phyloP scores from a whole-genome alignment of 495 filamentous ascomycete genomes.

The Penicillium canariense region DNA sequence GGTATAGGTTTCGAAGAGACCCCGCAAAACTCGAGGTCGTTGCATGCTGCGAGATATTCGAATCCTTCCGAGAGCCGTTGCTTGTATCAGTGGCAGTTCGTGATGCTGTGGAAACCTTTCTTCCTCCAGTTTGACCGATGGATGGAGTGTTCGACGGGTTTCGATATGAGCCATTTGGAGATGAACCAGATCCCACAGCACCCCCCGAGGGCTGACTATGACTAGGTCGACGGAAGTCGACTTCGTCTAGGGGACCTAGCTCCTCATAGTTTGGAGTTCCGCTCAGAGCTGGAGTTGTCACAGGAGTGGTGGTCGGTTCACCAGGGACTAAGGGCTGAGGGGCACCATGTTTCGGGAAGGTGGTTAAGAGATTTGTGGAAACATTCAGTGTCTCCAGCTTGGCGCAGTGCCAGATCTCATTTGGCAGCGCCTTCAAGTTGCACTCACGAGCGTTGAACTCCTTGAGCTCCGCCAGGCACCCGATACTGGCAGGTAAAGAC shows the following conservation, averaged over 20 bases:
- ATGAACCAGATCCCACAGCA: constrained; percentile 69
- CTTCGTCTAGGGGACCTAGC: constrained; percentile 64
- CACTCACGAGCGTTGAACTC: constrained; percentile 88
- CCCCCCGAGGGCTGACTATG: constrained; percentile 81
- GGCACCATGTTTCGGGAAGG: constrained; percentile 80
- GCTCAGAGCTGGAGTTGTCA: constrained; percentile 49
- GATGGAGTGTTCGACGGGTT: constrained; percentile 81
- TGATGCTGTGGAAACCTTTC: constrained; percentile 83
- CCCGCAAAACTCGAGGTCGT: constrained; percentile 79
- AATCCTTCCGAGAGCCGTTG: constrained; percentile 77
- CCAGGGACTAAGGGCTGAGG: constrained; percentile 57
- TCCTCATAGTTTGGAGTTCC: constrained; percentile 74
- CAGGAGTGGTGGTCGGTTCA: constrained; percentile 49
- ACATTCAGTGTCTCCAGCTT: constrained; percentile 90
- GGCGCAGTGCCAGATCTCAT: constrained; percentile 89
- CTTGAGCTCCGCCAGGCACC: constrained; percentile 76
- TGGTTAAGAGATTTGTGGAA: constrained; percentile 86
- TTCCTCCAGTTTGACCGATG: constrained; percentile 62
- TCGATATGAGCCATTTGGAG: constrained; percentile 62
- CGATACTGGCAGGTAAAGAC: constrained; percentile 79
- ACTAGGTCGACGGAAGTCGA: constrained; percentile 69
- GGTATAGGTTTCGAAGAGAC: constrained; percentile 75
- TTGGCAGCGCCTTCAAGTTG: constrained; percentile 81
- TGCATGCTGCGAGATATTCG: constrained; percentile 64
- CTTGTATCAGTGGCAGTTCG: constrained; percentile 59